Evolutionary conservation across 495 filamentous ascomycete species (phyloP).

Genomic region (Delitschia confertaspora): DNA sequence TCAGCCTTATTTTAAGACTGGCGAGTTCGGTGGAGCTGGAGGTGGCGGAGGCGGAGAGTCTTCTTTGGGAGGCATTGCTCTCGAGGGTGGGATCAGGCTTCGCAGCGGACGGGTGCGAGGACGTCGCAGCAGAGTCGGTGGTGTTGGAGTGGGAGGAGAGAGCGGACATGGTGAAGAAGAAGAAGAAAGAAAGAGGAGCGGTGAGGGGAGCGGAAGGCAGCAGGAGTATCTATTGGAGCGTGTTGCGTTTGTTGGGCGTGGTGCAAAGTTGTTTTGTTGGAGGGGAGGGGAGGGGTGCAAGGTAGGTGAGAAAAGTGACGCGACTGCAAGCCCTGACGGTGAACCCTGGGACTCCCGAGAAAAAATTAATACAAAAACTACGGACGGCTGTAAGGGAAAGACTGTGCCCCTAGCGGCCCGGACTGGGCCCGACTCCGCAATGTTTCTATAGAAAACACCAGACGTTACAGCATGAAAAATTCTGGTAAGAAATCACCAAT

Average conservation of each 20-base stretch:
- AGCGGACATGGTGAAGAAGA: constrained; percentile 26
- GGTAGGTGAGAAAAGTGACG: constrained; percentile 7
- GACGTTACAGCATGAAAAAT: too few species aligned
- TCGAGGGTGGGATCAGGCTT: constrained; percentile 33
- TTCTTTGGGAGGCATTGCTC: constrained; percentile 34
- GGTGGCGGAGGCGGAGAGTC: constrained; percentile 37
- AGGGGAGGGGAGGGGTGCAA: background rate
- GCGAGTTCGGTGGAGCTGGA: constrained; percentile 39
- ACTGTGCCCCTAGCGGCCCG: too few species aligned
- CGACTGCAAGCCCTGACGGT: too few species aligned
- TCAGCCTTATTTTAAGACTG: constrained; percentile 79
- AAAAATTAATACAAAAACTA: too few species aligned
- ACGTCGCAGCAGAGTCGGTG: constrained; percentile 21
- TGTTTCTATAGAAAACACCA: too few species aligned
- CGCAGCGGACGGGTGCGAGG: constrained; percentile 33
- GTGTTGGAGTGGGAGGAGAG: constrained; percentile 12
- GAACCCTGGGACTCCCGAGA: too few species aligned
- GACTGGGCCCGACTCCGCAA: too few species aligned
- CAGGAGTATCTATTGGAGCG: background rate
- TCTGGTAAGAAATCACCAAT: too few species aligned
- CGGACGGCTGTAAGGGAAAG: too few species aligned
- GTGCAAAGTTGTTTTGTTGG: too few species aligned
- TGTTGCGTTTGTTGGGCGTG: too few species aligned
- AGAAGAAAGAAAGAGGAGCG: constrained; percentile 5
- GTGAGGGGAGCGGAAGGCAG: background rate